Base-by-base conservation (phyloP, 2,329 filamentous ascomycete species). In the Fusarium sp. region DNA sequence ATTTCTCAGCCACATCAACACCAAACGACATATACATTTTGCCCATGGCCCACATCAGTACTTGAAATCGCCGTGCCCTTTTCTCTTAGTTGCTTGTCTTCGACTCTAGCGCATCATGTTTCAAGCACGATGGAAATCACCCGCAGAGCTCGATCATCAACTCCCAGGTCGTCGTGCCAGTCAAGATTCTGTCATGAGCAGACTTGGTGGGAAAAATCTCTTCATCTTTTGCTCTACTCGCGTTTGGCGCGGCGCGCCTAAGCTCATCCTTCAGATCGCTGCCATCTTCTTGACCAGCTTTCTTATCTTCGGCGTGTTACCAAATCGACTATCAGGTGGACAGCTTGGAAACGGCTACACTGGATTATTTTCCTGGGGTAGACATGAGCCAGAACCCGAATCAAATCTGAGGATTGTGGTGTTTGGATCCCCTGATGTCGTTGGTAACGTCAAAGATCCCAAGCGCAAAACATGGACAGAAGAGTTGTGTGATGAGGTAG, bases 361-460 rank as follows among this genome's bases (percentile, higher is more conserved):
- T 44, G 68, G 68, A 13, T 70, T 77, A 13, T 45, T 74, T 25
- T 71, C 55, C 5, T 80, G 76, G 75, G 46, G 44, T 17, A 52
- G 31, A 20, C 55, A 68, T n/a, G 67, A 73, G 38, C 62, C 65
- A 12, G 33, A 67, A n/a, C 76, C 68, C 7, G 80, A 80, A 11
- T 80, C 53, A 33, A 65, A 83, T 5, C 64, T 88, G 65, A 83
- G 86, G 58, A 80, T 88, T 12, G 85, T 88, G 13, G 84, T 86
- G 10, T 88, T 88, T 73, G 86, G 86, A 14, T 81, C 81, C 6
- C 81, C 82, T 8, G 86, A 87, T 63, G 79, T 86, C n/a, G 82
- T 83, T 45, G 83, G 84, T 17, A 85, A 84, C 39, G 79, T 82
- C 13, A 69, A 74, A 38, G 73, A 80, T 25, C 71, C 74, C 35